Base-by-base conservation (phyloP, 1,284 basidiomycete genomes). In the Marasmius sp. region DNA sequence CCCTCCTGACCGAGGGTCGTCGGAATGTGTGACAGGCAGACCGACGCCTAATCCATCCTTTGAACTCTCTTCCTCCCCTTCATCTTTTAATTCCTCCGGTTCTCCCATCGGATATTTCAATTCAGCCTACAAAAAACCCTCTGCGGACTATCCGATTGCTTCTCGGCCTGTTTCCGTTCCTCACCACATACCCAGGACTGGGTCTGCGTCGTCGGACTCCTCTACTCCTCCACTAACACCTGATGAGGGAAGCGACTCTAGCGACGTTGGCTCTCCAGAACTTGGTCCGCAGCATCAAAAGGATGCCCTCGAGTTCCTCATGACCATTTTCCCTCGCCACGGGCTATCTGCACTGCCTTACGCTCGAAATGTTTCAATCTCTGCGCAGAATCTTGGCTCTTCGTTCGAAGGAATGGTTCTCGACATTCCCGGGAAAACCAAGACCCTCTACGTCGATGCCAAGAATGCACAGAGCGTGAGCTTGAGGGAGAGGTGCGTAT, bases 1-100 rank as follows among this genome's bases (percentile, higher is more conserved):
- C 92, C 91, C 91, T 91, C 91, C 91, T 71, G 88, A 91, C 73
- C 73, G 92, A 88, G 92, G 91, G 91, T 93, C 91, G 91, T 87
- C 85, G 83, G 86, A 84, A 84, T 89, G 91, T 86, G 91, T 93
- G 91, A 93, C 88, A 93, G 91, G 85, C 90, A 83, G 85, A 81
- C 84, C 84, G 86, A 84, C 90, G 92, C 79, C 83, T 72, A 77
- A 81, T 69, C 77, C 80, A 69, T 74, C 81, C 73, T 78, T 77
- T 70, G 75, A 76, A 64, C 74, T 67, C 77, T 76, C 60, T 72
- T 77, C 71, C 79, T 81, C 65, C 71, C 68, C 53, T 71, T 71
- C 70, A 69, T 74, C 72, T 73, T 81, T 71, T 78, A 77, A 66
- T 75, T 75, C 58, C 71, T 75, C 58, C 68, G 75, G 60, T 75